phyloP scores from a whole-genome alignment of 441 rosid genomes.

The Eruca vesicaria region DNA sequence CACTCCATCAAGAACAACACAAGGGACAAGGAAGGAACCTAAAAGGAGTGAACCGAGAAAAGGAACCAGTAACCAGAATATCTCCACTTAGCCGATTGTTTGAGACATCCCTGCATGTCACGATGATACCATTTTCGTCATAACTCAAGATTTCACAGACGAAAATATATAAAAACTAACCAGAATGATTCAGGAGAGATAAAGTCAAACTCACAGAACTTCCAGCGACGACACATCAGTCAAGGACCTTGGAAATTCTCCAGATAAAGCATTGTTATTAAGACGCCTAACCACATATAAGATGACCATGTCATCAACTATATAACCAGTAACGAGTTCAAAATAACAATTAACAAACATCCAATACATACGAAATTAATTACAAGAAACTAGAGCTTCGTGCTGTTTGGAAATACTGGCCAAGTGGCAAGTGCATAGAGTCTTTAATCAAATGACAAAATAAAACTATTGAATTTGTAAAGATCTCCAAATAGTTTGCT shows the following conservation, averaged over 20 bases:
- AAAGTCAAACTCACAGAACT: slow-evolving; percentile 74
- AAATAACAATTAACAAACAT: neutral
- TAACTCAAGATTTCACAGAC: neutral
- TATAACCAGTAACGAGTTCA: neutral
- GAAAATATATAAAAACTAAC: neutral
- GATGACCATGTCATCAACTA: neutral
- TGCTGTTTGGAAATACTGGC: neutral
- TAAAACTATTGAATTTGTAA: neutral
- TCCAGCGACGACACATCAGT: slow-evolving; percentile 53
- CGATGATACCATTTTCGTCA: slow-evolving; percentile 10
- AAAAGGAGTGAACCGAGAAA: slow-evolving; percentile 72
- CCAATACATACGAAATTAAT: neutral
- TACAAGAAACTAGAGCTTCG: neutral
- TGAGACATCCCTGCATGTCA: slow-evolving; percentile 78
- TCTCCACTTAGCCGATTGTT: slow-evolving; percentile 82
- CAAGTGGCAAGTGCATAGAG: too few relatives aligned
- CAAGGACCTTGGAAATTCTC: slow-evolving; percentile 57
- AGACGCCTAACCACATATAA: slow-evolving; percentile 65
- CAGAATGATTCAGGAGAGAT: neutral
- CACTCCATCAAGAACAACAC: neutral
- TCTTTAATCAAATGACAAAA: neutral
- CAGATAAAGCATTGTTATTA: slow-evolving; percentile 73
- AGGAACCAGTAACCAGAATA: slow-evolving; percentile 67
- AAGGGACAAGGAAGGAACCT: slow-evolving; percentile 50
- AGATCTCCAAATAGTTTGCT: neutral